Base-by-base conservation (phyloP, 2,329 filamentous ascomycete genomes). In the Curvularia verruculosa region DNA sequence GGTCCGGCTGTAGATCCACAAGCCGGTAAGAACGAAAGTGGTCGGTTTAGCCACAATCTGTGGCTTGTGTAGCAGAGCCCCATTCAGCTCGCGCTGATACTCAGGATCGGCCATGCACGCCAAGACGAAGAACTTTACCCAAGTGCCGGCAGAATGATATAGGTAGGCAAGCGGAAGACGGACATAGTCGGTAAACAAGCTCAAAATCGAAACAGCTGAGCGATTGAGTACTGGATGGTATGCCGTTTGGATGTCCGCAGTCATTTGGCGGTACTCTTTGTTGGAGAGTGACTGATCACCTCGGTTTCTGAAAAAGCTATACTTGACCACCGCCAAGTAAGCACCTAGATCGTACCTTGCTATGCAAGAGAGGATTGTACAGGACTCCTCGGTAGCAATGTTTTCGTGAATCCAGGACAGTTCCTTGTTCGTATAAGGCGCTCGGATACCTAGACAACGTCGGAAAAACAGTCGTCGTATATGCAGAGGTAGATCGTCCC, bases 91-190 rank as follows among this genome's bases (percentile, higher is more conserved):
- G 58, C 81, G 73, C 59, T 83, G 79, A 57, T 80, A 82, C 60
- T 84, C 82, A 0, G 80, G 77, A 61, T 84, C 82, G 2, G 82
- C 82, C 60, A 84, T 77, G 19, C 82, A 71, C 10, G 82, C 80
- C 41, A 83, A 77, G 7, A 82, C 71, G 31, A 81, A 71, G 61
- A 83, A 83, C 51, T 84, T 84, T 58, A 81, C 69, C 52, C 76
- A 72, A 2, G 75, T 70, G 1, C 80, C 79, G 1, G 80, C 39
- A 3, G 69, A 70, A 51, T 83, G 79, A 59, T 82, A 83, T 1
- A 77, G 28, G 21, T 75, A 77, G 19, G 73, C 73, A 23, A 80
- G 59, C 0, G 78, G 76, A 8, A 72, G 63, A 45, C 70, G 67
- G 19, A 80, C 49, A 19, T 63, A 64, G 9, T 63, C 63, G 5